Evolutionary conservation across 495 filamentous ascomycete genomes (phyloP).

Genomic region (Penicillium cataractarum): DNA sequence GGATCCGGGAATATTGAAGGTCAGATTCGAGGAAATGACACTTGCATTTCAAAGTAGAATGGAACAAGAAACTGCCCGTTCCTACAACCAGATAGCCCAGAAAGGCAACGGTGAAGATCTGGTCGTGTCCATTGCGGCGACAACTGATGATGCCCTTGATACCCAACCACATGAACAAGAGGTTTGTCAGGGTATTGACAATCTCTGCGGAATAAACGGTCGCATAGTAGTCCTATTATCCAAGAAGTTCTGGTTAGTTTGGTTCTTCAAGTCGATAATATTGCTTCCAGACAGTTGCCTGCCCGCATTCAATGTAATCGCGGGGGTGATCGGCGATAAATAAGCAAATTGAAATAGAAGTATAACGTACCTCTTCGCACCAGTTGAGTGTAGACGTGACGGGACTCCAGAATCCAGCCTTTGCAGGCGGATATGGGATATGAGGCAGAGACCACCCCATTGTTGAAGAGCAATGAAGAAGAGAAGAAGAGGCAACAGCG

Average conservation of each 20-base stretch:
- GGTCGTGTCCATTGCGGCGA: conserved; percentile 68
- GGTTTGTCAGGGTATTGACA: conserved; percentile 77
- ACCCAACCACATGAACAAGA: conserved; percentile 75
- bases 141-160: conserved; percentile 73
- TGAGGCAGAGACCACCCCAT: conserved; percentile 53
- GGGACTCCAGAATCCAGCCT: conserved; percentile 77
- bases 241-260: background rate
- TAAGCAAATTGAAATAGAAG: background rate
- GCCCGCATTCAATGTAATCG: background rate
- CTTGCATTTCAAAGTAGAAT: conserved; percentile 79
- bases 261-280: background rate
- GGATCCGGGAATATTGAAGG: background rate
- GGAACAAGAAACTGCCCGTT: conserved; percentile 79
- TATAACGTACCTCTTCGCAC: conserved; percentile 80
- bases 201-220: conserved; percentile 65
- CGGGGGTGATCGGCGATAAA: background rate
- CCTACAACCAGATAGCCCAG: conserved; percentile 80
- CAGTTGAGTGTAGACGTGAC: conserved; percentile 91
- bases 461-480: conserved; percentile 11
- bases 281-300: background rate
- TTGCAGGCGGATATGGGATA: conserved; percentile 69
- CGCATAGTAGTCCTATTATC: conserved; percentile 60
- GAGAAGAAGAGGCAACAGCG: conserved; percentile 11
- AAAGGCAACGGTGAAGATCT: conserved; percentile 71
- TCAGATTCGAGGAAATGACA: conserved; percentile 5